These are phyloP conservation scores for Mentha longifolia DNA, from an alignment of 257 asterid species.

Conservation along the genomic window DNA sequence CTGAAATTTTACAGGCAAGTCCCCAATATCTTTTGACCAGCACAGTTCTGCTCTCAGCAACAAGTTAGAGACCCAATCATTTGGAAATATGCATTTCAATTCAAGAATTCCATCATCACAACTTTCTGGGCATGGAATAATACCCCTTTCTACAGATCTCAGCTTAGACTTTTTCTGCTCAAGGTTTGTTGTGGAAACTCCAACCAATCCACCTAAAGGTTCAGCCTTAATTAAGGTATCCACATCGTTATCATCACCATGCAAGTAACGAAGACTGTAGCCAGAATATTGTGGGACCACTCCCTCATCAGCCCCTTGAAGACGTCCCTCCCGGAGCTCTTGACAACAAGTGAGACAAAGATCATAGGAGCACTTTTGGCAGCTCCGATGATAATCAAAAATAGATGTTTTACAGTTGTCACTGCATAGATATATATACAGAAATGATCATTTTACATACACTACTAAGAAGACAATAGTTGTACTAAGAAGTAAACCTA, in stretches of 20 bases:
- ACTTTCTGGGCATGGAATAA: slow-evolving; percentile 72
- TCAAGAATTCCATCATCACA: slow-evolving; percentile 65
- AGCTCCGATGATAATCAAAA: slow-evolving; percentile 75
- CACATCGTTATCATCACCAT: slow-evolving; percentile 33
- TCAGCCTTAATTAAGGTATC: slow-evolving; percentile 8
- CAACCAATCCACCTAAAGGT: slow-evolving; percentile 31
- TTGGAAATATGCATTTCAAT: slow-evolving; percentile 47
- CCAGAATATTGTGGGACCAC: slow-evolving; percentile 33
- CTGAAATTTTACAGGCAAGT: slow-evolving; percentile 29
- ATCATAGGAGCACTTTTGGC: slow-evolving; percentile 70
- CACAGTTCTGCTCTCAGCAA: slow-evolving; percentile 47
- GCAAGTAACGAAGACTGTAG: slow-evolving; percentile 51
- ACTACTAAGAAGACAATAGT: slow-evolving; percentile 11
- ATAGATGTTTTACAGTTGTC: slow-evolving; percentile 77
- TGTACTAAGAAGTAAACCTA: slow-evolving; percentile 30
- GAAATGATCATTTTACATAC: slow-evolving; percentile 8
- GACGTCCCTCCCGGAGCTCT: slow-evolving; percentile 69
- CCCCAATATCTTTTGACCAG: slow-evolving; percentile 28
- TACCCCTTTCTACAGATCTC: slow-evolving; percentile 55
- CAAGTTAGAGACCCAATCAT: slow-evolving; percentile 50
- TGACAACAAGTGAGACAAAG: slow-evolving; percentile 81
- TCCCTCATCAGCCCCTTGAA: slow-evolving; percentile 51
- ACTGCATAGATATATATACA: slow-evolving; percentile 52
- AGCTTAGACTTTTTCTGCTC: slow-evolving; percentile 42
- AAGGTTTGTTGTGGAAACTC: slow-evolving; percentile 22